Evolutionary conservation across 129 eudicot genomes (phyloP).

Genomic region (Artemisia annua): DNA sequence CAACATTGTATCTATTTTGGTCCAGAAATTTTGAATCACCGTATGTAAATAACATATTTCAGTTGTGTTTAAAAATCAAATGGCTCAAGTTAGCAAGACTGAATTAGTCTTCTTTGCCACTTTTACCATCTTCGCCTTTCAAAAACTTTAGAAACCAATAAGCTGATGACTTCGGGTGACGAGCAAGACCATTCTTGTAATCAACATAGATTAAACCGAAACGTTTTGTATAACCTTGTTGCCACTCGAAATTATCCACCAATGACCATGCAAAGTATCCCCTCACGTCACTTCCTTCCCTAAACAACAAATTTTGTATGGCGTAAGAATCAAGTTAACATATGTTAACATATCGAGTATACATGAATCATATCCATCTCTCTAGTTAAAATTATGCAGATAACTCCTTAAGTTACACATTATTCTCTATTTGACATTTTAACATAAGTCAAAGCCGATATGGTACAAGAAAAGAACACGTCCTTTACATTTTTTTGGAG

Average conservation of each 20-base stretch:
- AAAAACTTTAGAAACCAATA: constrained; percentile 66
- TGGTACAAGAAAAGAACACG: no score
- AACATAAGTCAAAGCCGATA: no score
- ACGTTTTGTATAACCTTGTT: constrained; percentile 62
- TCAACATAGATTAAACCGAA: constrained; percentile 70
- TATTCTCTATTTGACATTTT: no score
- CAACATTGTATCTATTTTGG: constrained; percentile 1
- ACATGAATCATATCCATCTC: no score
- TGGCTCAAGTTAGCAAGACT: neutral
- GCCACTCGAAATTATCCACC: constrained; percentile 87
- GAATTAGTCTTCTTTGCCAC: constrained; percentile 45
- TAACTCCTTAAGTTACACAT: no score
- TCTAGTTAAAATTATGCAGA: no score
- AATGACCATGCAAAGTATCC: constrained; percentile 91
- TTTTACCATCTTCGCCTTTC: constrained; percentile 52
- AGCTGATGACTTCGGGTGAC: constrained; percentile 69
- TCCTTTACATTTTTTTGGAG: no score
- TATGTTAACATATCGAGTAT: no score
- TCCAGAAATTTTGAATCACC: neutral
- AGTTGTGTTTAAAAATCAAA: constrained; percentile 5
- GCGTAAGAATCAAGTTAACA: neutral
- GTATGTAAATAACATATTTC: neutral
- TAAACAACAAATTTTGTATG: constrained; percentile 19
- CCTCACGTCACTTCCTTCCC: constrained; percentile 68
- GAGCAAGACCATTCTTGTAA: constrained; percentile 54